phyloP scores from a whole-genome alignment of 208 protist genomes.

The Porcisia deanei region DNA sequence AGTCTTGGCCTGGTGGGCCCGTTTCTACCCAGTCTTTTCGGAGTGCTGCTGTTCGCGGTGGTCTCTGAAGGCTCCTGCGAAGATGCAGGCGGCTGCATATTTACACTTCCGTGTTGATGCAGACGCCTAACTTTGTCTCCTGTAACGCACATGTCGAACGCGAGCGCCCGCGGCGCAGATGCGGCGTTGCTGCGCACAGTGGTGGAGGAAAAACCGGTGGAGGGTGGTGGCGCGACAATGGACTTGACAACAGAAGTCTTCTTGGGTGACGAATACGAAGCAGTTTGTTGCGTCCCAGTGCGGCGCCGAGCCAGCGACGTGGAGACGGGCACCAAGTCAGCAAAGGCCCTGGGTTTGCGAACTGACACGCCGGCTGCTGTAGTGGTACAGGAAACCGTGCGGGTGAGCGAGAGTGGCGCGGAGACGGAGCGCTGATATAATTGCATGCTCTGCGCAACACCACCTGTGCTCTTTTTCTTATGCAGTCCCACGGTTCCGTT shows the following conservation, averaged over 20 bases:
- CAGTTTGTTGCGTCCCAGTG: neutral
- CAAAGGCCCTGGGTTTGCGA: neutral
- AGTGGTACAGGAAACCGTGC: constrained; percentile 4
- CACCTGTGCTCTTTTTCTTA: neutral
- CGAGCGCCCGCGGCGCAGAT: constrained; percentile 15
- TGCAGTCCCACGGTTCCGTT: neutral
- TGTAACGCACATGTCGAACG: neutral
- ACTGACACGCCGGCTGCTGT: neutral
- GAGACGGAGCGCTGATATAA: constrained; percentile 21
- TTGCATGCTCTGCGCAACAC: neutral
- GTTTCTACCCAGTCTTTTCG: neutral
- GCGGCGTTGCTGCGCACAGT: constrained; percentile 36
- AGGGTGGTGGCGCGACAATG: neutral
- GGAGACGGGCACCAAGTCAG: neutral
- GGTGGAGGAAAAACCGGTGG: neutral
- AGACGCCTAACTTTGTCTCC: neutral
- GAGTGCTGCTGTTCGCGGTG: neutral
- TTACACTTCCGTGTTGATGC: neutral
- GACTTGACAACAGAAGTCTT: neutral
- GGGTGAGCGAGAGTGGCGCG: constrained; percentile 12
- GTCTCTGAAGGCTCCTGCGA: neutral
- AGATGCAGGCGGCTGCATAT: neutral
- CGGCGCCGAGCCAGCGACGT: neutral
- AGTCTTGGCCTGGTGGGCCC: neutral
- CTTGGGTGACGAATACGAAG: neutral